Evolutionary conservation across 2,329 filamentous ascomycete genomes (phyloP).

Genomic region (Fusarium incarnatum): DNA sequence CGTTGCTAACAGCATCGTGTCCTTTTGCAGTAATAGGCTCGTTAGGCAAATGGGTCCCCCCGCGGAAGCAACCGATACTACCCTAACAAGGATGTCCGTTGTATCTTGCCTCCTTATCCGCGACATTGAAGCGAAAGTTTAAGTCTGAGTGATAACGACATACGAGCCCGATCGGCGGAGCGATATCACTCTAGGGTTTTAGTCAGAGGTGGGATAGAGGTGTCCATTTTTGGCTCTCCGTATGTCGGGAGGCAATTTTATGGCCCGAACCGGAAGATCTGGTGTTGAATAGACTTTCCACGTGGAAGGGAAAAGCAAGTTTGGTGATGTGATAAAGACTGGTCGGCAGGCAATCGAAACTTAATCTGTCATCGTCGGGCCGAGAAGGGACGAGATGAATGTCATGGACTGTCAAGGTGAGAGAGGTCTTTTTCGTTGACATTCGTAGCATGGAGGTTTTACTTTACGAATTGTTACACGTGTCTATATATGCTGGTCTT

Average conservation of each 20-base stretch:
- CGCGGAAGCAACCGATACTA: neutral
- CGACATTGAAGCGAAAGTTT: neutral
- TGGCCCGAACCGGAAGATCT: neutral
- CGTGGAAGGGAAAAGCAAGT: neutral
- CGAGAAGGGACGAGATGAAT: neutral
- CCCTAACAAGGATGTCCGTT: neutral
- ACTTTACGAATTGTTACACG: fast-evolving
- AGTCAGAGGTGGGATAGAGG: neutral
- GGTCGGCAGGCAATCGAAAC: neutral
- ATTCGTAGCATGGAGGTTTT: too few relatives aligned
- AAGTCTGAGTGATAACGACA: neutral
- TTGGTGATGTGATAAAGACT: neutral
- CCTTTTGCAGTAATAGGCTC: neutral
- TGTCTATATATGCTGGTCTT: too few relatives aligned
- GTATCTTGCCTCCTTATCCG: neutral
- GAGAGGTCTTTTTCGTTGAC: neutral
- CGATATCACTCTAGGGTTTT: neutral
- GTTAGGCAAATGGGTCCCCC: neutral
- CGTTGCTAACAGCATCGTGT: neutral
- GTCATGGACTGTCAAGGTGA: neutral
- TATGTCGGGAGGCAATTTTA: neutral
- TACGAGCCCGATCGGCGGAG: neutral
- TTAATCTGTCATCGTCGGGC: neutral
- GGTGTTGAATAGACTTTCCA: neutral
- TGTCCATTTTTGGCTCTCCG: neutral